phyloP scores from a whole-genome alignment of 2,329 filamentous ascomycete species.

The Cladosporium colombiae region DNA sequence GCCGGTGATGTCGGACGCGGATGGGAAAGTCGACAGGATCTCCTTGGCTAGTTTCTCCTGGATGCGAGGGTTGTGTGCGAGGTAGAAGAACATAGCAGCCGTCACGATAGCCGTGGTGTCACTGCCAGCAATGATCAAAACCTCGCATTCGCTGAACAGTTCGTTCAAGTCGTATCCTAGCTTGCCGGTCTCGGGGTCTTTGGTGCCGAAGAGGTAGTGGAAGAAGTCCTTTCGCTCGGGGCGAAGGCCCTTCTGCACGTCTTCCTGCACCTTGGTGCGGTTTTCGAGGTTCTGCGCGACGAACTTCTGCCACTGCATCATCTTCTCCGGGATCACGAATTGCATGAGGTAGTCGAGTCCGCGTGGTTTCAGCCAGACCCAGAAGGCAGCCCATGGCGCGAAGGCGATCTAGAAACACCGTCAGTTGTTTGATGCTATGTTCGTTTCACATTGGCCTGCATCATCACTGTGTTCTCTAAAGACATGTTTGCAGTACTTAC shows the following conservation, averaged over 20 bases:
- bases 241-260: conserved; percentile 27
- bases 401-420: conserved; percentile 15
- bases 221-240: conserved; percentile 35
- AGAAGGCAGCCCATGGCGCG: conserved; percentile 24
- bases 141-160: conserved; percentile 26
- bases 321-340: conserved; percentile 42
- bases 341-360: conserved; percentile 44
- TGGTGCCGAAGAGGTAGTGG: conserved; percentile 29
- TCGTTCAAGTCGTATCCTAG: conserved; percentile 24
- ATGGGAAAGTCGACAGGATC: conserved; percentile 37
- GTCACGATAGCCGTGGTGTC: conserved; percentile 36
- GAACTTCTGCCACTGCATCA: conserved; percentile 45
- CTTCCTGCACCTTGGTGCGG: conserved; percentile 39
- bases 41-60: conserved; percentile 34
- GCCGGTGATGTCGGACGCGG: conserved; percentile 30
- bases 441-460: not conserved
- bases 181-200: conserved; percentile 28
- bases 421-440: not conserved
- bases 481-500: conserved; percentile 33
- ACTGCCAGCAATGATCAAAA: conserved; percentile 28
- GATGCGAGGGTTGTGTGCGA: conserved; percentile 31
- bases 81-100: conserved; percentile 37
- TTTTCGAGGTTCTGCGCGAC: conserved; percentile 44
- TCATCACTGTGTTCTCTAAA: not conserved
- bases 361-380: conserved; percentile 26